Evolutionary conservation across 2,329 filamentous ascomycete genomes (phyloP).

Genomic region (Alternaria incomplexa): DNA sequence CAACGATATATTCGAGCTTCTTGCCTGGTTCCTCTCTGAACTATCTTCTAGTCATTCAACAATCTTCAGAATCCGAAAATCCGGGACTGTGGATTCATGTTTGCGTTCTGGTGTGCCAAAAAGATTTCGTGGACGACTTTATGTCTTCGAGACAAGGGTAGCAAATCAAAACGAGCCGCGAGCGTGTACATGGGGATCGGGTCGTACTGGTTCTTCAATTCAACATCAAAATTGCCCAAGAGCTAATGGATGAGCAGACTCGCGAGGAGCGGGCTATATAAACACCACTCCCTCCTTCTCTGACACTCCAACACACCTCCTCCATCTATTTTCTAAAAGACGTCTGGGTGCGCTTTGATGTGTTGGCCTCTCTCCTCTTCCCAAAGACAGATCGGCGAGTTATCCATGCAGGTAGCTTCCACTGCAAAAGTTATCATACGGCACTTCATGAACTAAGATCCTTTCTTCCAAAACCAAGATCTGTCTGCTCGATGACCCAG

Average conservation of each 20-base stretch:
- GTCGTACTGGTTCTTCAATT: background rate
- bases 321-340: no score
- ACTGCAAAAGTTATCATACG: background rate
- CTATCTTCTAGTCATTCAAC: no score
- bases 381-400: background rate
- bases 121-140: no score
- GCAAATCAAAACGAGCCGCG: background rate
- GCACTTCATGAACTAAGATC: background rate
- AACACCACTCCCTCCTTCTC: background rate
- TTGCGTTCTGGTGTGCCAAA: background rate
- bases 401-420: background rate
- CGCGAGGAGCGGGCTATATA: background rate
- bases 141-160: background rate
- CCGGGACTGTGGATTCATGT: no score
- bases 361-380: no score
- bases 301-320: background rate
- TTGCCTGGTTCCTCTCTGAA: background rate
- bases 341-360: no score
- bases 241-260: background rate
- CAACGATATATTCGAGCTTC: background rate
- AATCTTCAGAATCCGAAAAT: no score
- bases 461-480: background rate
- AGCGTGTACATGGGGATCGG: background rate
- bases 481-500: background rate
- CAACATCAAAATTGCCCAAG: background rate